These are phyloP conservation scores for Trichoderma sp. DNA, from an alignment of 2,329 filamentous ascomycete genomes.

Conservation along the genomic window DNA sequence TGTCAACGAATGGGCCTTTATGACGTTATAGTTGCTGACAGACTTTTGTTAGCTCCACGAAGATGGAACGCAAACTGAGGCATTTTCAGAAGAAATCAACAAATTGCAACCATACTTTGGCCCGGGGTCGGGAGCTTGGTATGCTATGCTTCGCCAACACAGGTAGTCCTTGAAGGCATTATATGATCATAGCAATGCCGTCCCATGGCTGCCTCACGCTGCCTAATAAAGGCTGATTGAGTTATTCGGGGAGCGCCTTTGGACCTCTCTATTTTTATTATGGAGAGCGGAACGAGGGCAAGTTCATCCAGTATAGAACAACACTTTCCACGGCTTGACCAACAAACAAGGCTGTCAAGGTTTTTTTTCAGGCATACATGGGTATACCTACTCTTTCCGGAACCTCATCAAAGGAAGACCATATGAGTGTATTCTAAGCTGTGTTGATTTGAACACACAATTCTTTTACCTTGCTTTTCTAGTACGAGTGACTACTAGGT, in stretches of 20 bases:
- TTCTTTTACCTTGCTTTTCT: no score
- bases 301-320: not conserved
- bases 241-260: not conserved
- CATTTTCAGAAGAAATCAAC: slow-evolving; percentile 29
- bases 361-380: no score
- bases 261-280: not conserved
- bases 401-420: no score
- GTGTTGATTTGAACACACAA: no score
- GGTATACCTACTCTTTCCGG: not conserved
- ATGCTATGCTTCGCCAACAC: slow-evolving; percentile 26
- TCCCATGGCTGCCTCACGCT: not conserved
- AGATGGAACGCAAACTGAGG: slow-evolving; percentile 23
- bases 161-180: not conserved
- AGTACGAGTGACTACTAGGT: no score
- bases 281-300: not conserved
- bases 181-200: not conserved
- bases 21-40: not conserved
- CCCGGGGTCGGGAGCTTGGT: slow-evolving; percentile 29
- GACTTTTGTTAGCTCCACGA: slow-evolving; percentile 26
- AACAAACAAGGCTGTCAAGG: no score
- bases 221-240: not conserved
- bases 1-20: no score
- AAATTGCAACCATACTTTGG: slow-evolving; percentile 27
- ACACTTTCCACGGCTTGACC: no score
- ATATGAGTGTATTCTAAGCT: no score